A percentile compares a stretch with the other conserved stretches of the same genome.
Evolutionary conservation across 2,329 filamentous ascomycete genomes (phyloP).

Genomic region (Calonectria ilicicola): DNA sequence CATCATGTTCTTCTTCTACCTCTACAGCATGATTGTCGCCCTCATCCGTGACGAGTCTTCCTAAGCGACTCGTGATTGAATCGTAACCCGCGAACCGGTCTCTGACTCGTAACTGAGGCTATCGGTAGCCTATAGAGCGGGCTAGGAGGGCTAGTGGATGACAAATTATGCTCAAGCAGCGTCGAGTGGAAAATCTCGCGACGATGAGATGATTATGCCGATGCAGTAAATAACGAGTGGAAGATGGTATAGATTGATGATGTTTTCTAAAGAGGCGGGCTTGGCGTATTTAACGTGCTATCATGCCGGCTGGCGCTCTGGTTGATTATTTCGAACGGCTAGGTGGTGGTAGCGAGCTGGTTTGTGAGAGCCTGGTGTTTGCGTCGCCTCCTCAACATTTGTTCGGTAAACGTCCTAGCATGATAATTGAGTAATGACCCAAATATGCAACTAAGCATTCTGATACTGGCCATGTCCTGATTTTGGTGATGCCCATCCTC

Average conservation of each 20-base stretch:
- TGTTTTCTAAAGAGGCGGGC: constrained; percentile 42
- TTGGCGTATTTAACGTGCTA: constrained; percentile 46
- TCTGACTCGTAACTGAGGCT: constrained; percentile 20
- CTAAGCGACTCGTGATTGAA: constrained; percentile 60
- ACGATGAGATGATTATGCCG: constrained; percentile 37
- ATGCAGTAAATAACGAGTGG: constrained; percentile 43
- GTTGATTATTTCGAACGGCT: constrained; percentile 44
- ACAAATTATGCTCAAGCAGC: constrained; percentile 4
- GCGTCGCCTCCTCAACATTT: constrained; percentile 29
- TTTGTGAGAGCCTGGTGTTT: constrained; percentile 36
- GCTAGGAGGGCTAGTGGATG: constrained; percentile 21
- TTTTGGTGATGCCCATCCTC: background rate
- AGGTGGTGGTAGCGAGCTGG: constrained; percentile 32
- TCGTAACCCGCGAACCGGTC: constrained; percentile 26
- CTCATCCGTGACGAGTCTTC: constrained; percentile 95
- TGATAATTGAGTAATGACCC: constrained; percentile 48
- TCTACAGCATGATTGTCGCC: constrained; percentile 98
- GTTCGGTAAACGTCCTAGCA: constrained; percentile 33
- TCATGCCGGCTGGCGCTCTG: constrained; percentile 48
- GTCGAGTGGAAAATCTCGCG: constrained; percentile 36
- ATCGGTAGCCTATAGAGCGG: constrained; percentile 22
- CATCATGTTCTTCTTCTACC: constrained; percentile 99
- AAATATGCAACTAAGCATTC: constrained; percentile 26
- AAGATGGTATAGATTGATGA: constrained; percentile 43
- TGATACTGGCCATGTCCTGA: background rate